Conservation (phyloP, 495 filamentous ascomycete genomes). For the Staphylotrichum tortipilum region DNA sequence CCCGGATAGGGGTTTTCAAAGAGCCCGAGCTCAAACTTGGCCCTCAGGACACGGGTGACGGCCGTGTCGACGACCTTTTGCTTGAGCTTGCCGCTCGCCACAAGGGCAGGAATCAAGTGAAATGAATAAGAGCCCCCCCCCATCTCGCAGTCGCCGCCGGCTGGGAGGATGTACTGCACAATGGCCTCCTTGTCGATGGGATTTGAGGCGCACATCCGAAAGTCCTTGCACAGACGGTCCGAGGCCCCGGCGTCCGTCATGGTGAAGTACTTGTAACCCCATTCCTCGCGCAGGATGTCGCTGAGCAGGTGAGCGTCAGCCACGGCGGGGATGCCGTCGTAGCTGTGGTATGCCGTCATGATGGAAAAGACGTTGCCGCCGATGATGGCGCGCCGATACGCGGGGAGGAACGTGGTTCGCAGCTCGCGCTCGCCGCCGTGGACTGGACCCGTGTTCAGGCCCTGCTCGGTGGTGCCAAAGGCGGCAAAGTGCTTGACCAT, state of each 20-base stretch:
- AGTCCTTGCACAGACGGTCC: conserved; percentile 54
- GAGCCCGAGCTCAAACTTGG: conserved; percentile 58
- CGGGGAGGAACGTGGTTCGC: conserved; percentile 57
- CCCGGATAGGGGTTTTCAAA: conserved; percentile 59
- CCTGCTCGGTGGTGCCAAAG: conserved; percentile 58
- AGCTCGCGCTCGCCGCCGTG: conserved; percentile 61
- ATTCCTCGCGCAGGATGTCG: conserved; percentile 58
- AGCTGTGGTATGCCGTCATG: conserved; percentile 62
- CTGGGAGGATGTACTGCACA: conserved; percentile 41
- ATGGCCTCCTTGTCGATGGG: conserved; percentile 55
- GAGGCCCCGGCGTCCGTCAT: conserved; percentile 54
- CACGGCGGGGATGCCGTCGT: conserved; percentile 58
- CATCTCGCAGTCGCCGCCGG: conserved; percentile 71
- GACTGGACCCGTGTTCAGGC: conserved; percentile 59
- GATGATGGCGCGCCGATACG: conserved; percentile 59
- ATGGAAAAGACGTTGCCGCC: conserved; percentile 56
- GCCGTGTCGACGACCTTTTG: conserved; percentile 52
- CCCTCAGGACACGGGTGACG: conserved; percentile 50
- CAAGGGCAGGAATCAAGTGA: conserved; percentile 53
- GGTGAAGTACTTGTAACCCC: conserved; percentile 58
- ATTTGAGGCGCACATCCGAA: conserved; percentile 49
- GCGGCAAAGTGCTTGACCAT: conserved; percentile 64
- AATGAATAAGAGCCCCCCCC: conserved; percentile 65
- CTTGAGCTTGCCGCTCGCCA: conserved; percentile 49
- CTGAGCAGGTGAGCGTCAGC: conserved; percentile 54